Conservation (phyloP, 2,329 filamentous ascomycete species). For the Rhytidhysteron rufulum region DNA sequence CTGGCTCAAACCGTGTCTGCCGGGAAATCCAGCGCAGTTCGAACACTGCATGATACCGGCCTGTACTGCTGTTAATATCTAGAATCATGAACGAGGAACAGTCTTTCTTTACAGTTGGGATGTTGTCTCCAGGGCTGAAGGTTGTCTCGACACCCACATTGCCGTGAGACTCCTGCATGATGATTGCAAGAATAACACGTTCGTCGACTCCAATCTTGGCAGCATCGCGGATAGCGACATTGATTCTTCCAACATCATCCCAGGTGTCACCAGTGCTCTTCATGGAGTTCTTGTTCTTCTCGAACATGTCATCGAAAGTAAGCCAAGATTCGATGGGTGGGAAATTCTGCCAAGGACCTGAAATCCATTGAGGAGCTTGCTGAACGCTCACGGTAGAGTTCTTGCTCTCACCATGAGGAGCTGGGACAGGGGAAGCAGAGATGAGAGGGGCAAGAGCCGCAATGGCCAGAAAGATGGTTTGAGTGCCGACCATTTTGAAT, state of each 20-base stretch:
- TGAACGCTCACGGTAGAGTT: too few relatives aligned
- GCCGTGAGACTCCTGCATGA: slow-evolving; percentile 15
- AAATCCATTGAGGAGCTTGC: too few relatives aligned
- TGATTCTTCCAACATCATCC: slow-evolving; percentile 7
- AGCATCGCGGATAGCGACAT: slow-evolving; percentile 6
- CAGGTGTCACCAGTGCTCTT: slow-evolving; percentile 4
- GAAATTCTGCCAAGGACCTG: slow-evolving; percentile 10
- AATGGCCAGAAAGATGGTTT: too few relatives aligned
- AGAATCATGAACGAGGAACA: too few relatives aligned
- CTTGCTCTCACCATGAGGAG: too few relatives aligned
- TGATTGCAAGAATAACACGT: slow-evolving; percentile 12
- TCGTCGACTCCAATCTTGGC: slow-evolving; percentile 10
- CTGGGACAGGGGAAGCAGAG: not conserved
- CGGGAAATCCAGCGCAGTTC: slow-evolving; percentile 7
- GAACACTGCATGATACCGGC: slow-evolving; percentile 13
- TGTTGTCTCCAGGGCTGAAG: slow-evolving; percentile 4
- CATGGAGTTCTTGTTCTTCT: slow-evolving; percentile 9
- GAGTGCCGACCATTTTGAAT: too few relatives aligned
- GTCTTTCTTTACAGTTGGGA: too few relatives aligned
- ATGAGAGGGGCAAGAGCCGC: too few relatives aligned
- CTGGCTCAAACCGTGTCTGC: slow-evolving; percentile 9
- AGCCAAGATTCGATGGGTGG: slow-evolving; percentile 7
- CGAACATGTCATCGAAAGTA: slow-evolving; percentile 9
- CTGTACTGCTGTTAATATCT: too few relatives aligned
- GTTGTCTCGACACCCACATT: slow-evolving; percentile 12